phyloP scores from a whole-genome alignment of 306 rosid genomes.

The Pyrus betulifolia region DNA sequence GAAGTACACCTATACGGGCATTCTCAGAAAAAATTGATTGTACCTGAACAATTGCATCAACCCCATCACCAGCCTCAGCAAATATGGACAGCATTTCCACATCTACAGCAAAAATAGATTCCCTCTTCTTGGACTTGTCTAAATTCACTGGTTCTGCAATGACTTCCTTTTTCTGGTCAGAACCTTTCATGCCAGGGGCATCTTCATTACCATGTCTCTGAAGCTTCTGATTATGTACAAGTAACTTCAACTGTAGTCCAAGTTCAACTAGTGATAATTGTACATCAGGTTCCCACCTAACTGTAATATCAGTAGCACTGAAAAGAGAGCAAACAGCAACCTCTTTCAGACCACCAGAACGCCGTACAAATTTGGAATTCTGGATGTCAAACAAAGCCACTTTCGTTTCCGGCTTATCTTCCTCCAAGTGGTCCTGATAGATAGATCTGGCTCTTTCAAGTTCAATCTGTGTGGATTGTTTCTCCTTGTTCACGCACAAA shows the following conservation, averaged over 20 bases:
- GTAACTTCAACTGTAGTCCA: slow-evolving; percentile 60
- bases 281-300: slow-evolving; percentile 97
- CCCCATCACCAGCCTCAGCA: slow-evolving; percentile 94
- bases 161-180: slow-evolving; percentile 49
- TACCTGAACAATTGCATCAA: slow-evolving; percentile 78
- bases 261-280: slow-evolving; percentile 78
- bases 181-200: slow-evolving; percentile 30
- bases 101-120: slow-evolving; percentile 88
- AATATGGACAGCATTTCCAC: slow-evolving; percentile 77
- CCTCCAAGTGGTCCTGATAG: slow-evolving; percentile 80
- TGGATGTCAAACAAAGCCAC: slow-evolving; percentile 84
- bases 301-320: slow-evolving; percentile 85
- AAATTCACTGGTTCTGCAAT: slow-evolving; percentile 37
- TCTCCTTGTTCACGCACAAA: slow-evolving; percentile 78
- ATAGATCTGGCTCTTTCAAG: slow-evolving; percentile 86
- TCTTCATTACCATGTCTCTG: slow-evolving; percentile 45
- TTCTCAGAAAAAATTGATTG: slow-evolving; percentile 98
- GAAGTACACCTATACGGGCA: slow-evolving; percentile 91
- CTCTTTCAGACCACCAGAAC: slow-evolving; percentile 87
- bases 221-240: slow-evolving; percentile 66
- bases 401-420: slow-evolving; percentile 50
- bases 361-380: slow-evolving; percentile 88
- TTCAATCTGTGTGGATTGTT: slow-evolving; percentile 81
- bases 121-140: slow-evolving; percentile 76
- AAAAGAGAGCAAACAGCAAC: slow-evolving; percentile 91